Evolutionary conservation across 2,329 filamentous ascomycete species (phyloP).

Genomic region (Ceratocystis papillata): DNA sequence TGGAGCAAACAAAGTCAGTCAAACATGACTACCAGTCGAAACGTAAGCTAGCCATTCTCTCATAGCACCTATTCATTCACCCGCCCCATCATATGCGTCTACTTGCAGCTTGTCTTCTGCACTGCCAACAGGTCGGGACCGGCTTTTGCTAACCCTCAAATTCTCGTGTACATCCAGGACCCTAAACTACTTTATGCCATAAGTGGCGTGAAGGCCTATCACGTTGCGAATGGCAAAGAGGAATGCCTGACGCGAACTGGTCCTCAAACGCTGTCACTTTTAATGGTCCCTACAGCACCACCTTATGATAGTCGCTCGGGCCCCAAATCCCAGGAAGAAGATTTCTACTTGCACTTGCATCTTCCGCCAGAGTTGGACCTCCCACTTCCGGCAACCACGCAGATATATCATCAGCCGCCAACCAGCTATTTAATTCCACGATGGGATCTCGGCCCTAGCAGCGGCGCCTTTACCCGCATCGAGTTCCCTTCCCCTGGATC

Average conservation of each 20-base stretch:
- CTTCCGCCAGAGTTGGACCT: conserved; percentile 90
- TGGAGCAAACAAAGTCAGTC: neutral
- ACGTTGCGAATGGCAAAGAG: conserved; percentile 81
- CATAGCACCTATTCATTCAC: neutral
- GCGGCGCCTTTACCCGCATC: conserved; percentile 83
- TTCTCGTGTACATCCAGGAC: conserved; percentile 36
- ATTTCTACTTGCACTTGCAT: conserved; percentile 94
- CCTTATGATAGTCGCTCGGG: conserved; percentile 49
- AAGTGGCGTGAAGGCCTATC: conserved; percentile 79
- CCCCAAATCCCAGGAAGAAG: conserved; percentile 59
- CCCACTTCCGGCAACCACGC: conserved; percentile 84
- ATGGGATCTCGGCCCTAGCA: conserved; percentile 83
- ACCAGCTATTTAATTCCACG: conserved; percentile 87
- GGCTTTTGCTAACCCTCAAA: conserved; percentile 19
- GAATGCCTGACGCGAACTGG: conserved; percentile 70
- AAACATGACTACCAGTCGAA: conserved; percentile 23
- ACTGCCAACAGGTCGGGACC: neutral
- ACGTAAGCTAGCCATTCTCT: conserved; percentile 15
- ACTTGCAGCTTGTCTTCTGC: conserved; percentile 5
- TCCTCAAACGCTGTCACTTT: conserved; percentile 77
- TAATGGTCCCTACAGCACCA: conserved; percentile 91
- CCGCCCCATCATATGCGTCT: neutral
- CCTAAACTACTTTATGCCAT: conserved; percentile 60
- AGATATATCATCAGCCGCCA: conserved; percentile 93
- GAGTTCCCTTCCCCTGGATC: conserved; percentile 70